Conservation (phyloP, 176 grass and related monocot species). For the Tillandsia fasciculata region DNA sequence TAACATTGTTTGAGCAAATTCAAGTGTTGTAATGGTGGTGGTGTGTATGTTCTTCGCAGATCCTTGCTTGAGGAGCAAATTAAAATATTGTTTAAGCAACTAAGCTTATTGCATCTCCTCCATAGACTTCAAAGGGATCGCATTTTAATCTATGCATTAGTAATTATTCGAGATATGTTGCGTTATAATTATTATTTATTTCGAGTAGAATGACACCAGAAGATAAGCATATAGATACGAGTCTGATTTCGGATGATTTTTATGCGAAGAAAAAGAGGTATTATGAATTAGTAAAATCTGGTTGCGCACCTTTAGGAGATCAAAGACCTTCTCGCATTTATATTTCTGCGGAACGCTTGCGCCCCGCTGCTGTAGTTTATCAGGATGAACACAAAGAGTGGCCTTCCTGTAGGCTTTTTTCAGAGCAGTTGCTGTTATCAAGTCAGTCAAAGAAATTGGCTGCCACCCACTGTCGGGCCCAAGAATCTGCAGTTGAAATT, state of each 20-base stretch:
- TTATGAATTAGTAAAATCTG: slow-evolving; percentile 2
- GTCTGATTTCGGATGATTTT: neutral
- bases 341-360: slow-evolving; percentile 72
- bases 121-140: no score
- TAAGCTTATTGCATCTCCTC: no score
- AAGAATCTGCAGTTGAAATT: slow-evolving; percentile 39
- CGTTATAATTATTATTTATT: no score
- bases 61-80: no score
- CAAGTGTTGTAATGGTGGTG: no score
- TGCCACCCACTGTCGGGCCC: slow-evolving; percentile 73
- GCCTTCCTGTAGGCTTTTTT: slow-evolving; percentile 74
- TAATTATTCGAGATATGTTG: no score
- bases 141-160: no score
- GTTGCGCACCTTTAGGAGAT: slow-evolving; percentile 57
- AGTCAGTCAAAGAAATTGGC: slow-evolving; percentile 65
- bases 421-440: slow-evolving; percentile 56
- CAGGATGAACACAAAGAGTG: slow-evolving; percentile 66
- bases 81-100: no score
- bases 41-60: no score
- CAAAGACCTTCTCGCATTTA: slow-evolving; percentile 66
- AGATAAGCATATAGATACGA: neutral
- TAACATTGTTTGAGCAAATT: no score
- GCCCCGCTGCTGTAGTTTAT: slow-evolving; percentile 76
- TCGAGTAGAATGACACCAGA: neutral
- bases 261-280: neutral